Base-by-base conservation (phyloP, 768 basidiomycete species). In the Termitomyces sp. region DNA sequence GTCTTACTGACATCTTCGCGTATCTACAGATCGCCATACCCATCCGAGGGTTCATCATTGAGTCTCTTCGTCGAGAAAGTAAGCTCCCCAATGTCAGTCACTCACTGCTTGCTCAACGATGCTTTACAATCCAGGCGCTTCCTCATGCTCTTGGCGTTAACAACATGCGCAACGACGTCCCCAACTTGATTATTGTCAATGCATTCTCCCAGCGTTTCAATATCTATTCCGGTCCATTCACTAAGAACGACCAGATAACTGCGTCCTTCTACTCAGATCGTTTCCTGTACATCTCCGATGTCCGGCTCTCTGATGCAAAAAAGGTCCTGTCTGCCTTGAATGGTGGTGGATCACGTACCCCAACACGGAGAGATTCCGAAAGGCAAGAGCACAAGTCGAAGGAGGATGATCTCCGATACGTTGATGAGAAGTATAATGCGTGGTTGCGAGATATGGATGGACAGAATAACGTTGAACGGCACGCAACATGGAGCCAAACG, bases 241-340 rank as follows among this genome's bases (percentile, higher is more conserved):
- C 88, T 35, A 85, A 85, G 71, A 90, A 93, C 70, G 91, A 94
- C 71, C 87, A 92, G 66, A 80, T 93, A 49, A 90, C 90, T 0
- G 83, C 84, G 1, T 86, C 84, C 7, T 90, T 92, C 0, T 94
- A 90, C 69, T 71, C 75, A 0, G 85, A 92, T 67, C 61, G 76
- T 9, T 90, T 91, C 77, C 62, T 82, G 22, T 92, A 79, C 72
- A 80, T 92, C 59, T 73, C 86, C 6, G 74, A 81, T 48, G 76
- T 92, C 39, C 70, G 81, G 0, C 71, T 83, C 16, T 69, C 74
- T 28, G 70, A 83, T 36, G 90, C 87, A 4, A 80, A 74, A 15
- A 70, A 79, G 62, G 81, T 89, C 0, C 73, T 91, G 3, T 76
- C 83, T 0, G 66, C 75, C 12, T 71, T 90, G 59, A 88, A 90